Evolutionary conservation across 2,329 filamentous ascomycete genomes (phyloP).

Genomic region (Beauveria pseudobassiana): DNA sequence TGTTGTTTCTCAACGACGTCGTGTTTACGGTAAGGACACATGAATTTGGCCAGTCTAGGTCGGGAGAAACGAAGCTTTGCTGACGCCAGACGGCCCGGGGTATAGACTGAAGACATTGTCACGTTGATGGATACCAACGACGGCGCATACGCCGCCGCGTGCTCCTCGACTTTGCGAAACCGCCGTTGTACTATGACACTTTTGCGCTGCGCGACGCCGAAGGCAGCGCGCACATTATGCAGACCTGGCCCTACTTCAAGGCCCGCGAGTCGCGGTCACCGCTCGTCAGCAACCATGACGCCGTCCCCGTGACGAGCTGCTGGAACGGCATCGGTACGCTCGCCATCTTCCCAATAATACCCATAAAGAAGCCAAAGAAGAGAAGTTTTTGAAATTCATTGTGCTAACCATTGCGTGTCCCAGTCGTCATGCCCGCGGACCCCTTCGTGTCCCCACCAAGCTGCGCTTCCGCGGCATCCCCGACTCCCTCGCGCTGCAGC

Average conservation of each 20-base stretch:
- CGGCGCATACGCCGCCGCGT: constrained; percentile 54
- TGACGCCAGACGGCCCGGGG: background rate
- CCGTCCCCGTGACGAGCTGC: constrained; percentile 38
- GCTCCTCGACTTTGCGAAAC: constrained; percentile 52
- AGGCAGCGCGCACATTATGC: constrained; percentile 43
- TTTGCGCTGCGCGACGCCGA: constrained; percentile 51
- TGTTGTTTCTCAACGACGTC: constrained; percentile 58
- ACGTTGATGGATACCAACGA: constrained; percentile 48
- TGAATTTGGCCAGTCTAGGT: background rate
- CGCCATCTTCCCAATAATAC: no score
- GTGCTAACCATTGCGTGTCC: no score
- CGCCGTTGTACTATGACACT: constrained; percentile 52
- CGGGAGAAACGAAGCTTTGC: background rate
- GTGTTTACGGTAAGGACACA: constrained; percentile 44
- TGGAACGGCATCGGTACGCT: constrained; percentile 36
- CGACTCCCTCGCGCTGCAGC: constrained; percentile 52
- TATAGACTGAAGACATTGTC: constrained; percentile 46
- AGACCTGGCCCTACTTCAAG: constrained; percentile 53
- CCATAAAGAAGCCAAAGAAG: background rate
- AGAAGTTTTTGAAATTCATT: no score
- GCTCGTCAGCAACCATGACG: constrained; percentile 38
- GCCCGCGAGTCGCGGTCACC: constrained; percentile 43
- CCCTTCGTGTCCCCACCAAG: constrained; percentile 42
- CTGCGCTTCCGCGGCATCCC: constrained; percentile 57
- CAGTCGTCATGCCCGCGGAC: constrained; percentile 43